Base-by-base conservation (phyloP, 2,329 filamentous ascomycete species). In the Akanthomyces lecanii region DNA sequence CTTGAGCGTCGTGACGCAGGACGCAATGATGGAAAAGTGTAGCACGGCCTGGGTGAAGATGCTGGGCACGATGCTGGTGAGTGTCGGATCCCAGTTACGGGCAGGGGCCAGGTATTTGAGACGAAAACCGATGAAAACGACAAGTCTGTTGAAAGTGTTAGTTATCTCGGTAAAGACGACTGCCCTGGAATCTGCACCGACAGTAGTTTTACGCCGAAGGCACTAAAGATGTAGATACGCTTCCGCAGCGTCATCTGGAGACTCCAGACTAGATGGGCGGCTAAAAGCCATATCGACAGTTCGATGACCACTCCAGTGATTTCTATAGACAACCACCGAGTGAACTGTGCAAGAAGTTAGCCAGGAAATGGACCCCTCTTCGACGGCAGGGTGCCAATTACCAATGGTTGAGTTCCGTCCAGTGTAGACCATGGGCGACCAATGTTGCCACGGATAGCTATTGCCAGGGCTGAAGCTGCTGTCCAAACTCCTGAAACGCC, bases 21-120 rank as follows among this genome's bases (percentile, higher is more conserved):
- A 63, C 5, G 61, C 61, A 14, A 63, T 53, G 38, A 63, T 59
- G 23, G 61, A 63, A 30, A 63, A 63, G 38, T 63, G 61, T n/a
- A 57, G 47, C 25, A 47, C 54, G 10, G 36, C 54, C 10, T 57
- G 52, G 5, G 61, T 63, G 10, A 63, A 28, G 11, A 63, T 47
- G 45, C 25, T 36, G 18, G 61, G 47, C 36, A 58, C 18, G 44
- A 63, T 63, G 47, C 30, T 58, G 12, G 47, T 52, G 23, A 63
- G 16, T 4, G 42, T 58, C 38, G 54, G 61, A 4, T 63, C 54
- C 44, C 5, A 33, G 38, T 63, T 63, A 10, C 28, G 21, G 3
- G 7, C 38, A 4, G 61, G 61, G n/a, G 45, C 11, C 4, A 63
- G 54, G 21, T 52, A 63, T 6, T 23, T 25, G 2, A 63, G 54